A percentile compares a stretch with the other conserved stretches of the same genome.
Evolutionary conservation across 352 stramenopile species (phyloP).

Genomic region (Pythium brassicae): DNA sequence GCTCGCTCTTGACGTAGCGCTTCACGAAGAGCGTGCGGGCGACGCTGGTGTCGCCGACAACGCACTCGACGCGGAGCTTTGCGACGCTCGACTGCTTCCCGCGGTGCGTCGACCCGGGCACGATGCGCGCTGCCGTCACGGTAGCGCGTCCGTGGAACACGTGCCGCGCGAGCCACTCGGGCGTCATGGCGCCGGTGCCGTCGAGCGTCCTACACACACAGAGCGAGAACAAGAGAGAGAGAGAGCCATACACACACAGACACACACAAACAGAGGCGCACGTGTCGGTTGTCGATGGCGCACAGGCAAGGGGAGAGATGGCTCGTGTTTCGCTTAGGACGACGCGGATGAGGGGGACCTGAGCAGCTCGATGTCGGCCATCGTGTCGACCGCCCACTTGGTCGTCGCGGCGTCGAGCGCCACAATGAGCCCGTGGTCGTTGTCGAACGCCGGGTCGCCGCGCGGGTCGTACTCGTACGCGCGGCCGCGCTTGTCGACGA

Average conservation of each 20-base stretch:
- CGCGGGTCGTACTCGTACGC: slow-evolving; percentile 61
- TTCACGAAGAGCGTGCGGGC: slow-evolving; percentile 49
- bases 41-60: neutral
- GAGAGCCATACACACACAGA: neutral
- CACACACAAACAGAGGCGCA: slow-evolving; percentile 5
- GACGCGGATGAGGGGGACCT: slow-evolving; percentile 38
- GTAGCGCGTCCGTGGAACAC: slow-evolving; percentile 13
- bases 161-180: slow-evolving; percentile 38
- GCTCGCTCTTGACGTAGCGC: slow-evolving; percentile 49
- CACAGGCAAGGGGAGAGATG: neutral
- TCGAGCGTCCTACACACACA: slow-evolving; percentile 35
- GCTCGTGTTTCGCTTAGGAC: slow-evolving; percentile 4
- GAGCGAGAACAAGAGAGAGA: slow-evolving; percentile 2
- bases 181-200: slow-evolving; percentile 27
- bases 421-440: slow-evolving; percentile 50
- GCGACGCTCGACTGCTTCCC: slow-evolving; percentile 56
- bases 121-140: slow-evolving; percentile 17
- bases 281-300: neutral
- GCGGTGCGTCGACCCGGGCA: slow-evolving; percentile 28
- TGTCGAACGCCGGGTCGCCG: slow-evolving; percentile 55
- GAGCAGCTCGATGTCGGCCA: slow-evolving; percentile 43
- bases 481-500: slow-evolving; percentile 53
- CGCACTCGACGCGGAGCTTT: slow-evolving; percentile 27
- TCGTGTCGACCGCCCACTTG: slow-evolving; percentile 30
- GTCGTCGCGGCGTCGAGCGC: slow-evolving; percentile 33